A percentile compares a stretch with the other conserved stretches of the same genome.
Conservation (phyloP, 768 basidiomycete genomes). For the Termitomyces sp. region DNA sequence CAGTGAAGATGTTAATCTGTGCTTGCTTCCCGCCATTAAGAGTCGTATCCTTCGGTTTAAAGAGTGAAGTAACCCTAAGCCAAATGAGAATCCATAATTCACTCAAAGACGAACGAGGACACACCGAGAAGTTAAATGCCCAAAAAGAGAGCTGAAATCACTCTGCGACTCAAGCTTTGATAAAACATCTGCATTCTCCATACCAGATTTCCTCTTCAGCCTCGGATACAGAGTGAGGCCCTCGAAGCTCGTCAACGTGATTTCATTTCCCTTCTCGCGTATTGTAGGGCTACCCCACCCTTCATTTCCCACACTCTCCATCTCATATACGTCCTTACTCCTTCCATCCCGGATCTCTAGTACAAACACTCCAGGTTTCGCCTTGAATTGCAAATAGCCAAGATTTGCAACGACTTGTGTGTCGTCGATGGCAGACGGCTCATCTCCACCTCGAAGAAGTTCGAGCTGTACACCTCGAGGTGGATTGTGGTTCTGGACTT, state of each 20-base stretch:
- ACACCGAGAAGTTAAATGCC: constrained; percentile 46
- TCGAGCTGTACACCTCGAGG: constrained; percentile 92
- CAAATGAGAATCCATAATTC: background rate
- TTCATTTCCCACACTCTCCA: constrained; percentile 84
- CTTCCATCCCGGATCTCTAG: constrained; percentile 80
- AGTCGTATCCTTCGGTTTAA: constrained; percentile 25
- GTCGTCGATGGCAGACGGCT: constrained; percentile 58
- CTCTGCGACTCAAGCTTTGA: constrained; percentile 31
- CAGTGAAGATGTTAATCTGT: constrained; percentile 98
- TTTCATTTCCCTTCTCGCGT: constrained; percentile 60
- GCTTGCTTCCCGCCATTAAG: constrained; percentile 47
- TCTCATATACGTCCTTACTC: constrained; percentile 70
- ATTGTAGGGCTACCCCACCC: constrained; percentile 82
- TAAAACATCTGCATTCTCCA: constrained; percentile 81
- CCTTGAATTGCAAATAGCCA: constrained; percentile 95
- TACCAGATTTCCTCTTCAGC: constrained; percentile 61
- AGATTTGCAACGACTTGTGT: constrained; percentile 93
- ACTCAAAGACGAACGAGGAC: constrained; percentile 11
- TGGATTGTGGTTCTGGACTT: constrained; percentile 53
- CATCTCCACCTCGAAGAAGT: constrained; percentile 40
- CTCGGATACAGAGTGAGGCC: constrained; percentile 87
- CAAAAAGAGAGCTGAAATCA: constrained; percentile 35
- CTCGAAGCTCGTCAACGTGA: constrained; percentile 86
- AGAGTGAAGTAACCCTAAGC: constrained; percentile 40
- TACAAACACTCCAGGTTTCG: constrained; percentile 81